A percentile compares a stretch with the other conserved stretches of the same genome.
Evolutionary conservation across 345 rosid genomes (phyloP).

Genomic region (Dovyalis caffra): DNA sequence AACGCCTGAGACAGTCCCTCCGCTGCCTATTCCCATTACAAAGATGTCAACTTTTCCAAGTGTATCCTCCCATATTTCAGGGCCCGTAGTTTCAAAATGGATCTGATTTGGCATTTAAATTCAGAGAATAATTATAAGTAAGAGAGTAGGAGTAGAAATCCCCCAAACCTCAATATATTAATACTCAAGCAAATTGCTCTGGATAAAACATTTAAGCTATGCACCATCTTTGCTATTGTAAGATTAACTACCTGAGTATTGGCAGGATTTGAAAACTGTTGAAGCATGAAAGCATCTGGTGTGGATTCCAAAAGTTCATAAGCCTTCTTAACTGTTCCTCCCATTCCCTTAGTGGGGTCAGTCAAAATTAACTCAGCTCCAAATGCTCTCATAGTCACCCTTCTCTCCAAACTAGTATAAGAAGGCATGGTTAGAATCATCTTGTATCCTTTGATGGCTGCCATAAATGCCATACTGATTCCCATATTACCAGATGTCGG

Average conservation of each 20-base stretch:
- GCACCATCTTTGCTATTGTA: too few relatives aligned
- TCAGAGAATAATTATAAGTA: neutral
- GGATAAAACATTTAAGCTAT: neutral
- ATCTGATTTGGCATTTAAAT: conserved; percentile 39
- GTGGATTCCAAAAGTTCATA: conserved; percentile 72
- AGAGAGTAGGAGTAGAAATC: neutral
- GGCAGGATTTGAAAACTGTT: conserved; percentile 89
- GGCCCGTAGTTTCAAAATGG: conserved; percentile 95
- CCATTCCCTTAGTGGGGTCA: conserved; percentile 97
- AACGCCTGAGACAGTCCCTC: conserved; percentile 95
- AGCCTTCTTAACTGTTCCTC: conserved; percentile 92
- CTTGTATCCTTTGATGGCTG: conserved; percentile 86
- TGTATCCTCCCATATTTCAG: conserved; percentile 98
- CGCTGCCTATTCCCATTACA: conserved; percentile 97
- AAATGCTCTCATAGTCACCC: conserved; percentile 92
- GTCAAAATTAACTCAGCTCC: conserved; percentile 93
- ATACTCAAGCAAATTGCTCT: neutral
- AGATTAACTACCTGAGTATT: conserved; percentile 58
- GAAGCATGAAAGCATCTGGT: conserved; percentile 76
- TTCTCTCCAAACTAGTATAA: conserved; percentile 93
- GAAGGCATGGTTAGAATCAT: conserved; percentile 97
- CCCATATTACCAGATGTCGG: conserved; percentile 99
- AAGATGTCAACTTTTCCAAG: conserved; percentile 86
- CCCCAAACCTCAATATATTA: neutral
- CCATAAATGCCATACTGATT: conserved; percentile 93